Evolutionary conservation across 108 stramenopile genomes (phyloP).

Genomic region (Bacterosira constricta): DNA sequence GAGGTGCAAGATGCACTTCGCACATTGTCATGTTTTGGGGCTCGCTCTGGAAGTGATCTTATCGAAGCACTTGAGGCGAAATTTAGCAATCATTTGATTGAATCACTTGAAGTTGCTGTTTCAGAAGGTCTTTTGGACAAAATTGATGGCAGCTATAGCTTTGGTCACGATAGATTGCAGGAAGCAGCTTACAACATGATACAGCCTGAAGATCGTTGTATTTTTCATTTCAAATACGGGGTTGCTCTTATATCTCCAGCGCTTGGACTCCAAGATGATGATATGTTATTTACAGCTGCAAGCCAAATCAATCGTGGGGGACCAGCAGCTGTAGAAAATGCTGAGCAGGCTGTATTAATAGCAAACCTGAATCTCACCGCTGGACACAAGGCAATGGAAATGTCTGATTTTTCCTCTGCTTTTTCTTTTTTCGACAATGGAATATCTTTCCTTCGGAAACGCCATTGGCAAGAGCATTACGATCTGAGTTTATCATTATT

Average conservation of each 20-base stretch:
- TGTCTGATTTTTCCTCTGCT: constrained; percentile 33
- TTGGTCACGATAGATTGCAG: constrained; percentile 26
- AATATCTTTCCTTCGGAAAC: constrained; percentile 17
- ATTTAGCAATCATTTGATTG: neutral
- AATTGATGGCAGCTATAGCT: constrained; percentile 5
- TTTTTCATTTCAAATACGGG: constrained; percentile 21
- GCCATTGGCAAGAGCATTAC: constrained; percentile 28
- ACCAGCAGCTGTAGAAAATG: constrained; percentile 3
- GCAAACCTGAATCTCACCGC: constrained; percentile 15
- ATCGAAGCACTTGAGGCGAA: constrained; percentile 8
- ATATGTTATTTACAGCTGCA: constrained; percentile 19
- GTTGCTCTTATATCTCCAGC: neutral
- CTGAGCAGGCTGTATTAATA: neutral
- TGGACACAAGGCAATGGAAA: constrained; percentile 28
- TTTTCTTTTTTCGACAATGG: constrained; percentile 26
- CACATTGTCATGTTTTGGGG: constrained; percentile 22
- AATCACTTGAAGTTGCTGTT: constrained; percentile 7
- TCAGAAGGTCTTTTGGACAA: constrained; percentile 28
- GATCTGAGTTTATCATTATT: neutral
- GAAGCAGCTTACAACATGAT: constrained; percentile 41
- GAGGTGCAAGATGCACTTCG: constrained; percentile 11
- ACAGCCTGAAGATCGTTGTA: constrained; percentile 1
- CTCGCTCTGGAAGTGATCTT: neutral
- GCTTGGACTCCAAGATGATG: neutral
- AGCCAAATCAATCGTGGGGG: constrained; percentile 37